These are phyloP conservation scores for Neospora caninum DNA, from an alignment of 169 alveolate species.

Conservation along the genomic window DNA sequence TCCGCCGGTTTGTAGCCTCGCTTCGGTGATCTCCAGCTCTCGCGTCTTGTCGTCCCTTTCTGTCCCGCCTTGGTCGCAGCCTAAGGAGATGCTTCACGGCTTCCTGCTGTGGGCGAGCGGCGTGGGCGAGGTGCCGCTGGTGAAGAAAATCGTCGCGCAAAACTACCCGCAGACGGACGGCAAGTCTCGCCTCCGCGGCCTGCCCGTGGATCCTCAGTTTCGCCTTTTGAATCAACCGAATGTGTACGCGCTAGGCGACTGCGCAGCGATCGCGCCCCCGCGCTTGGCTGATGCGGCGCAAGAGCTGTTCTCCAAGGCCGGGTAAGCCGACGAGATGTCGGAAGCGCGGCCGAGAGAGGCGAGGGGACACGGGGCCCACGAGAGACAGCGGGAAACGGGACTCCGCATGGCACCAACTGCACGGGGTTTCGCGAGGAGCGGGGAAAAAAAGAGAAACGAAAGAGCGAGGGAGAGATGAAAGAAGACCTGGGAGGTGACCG, in stretches of 20 bases:
- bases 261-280: constrained; percentile 67
- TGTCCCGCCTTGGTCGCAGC: neutral
- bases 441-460: neutral
- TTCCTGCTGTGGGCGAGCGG: constrained; percentile 79
- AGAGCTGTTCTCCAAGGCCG: constrained; percentile 38
- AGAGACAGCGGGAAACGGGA: too few relatives aligned
- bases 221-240: constrained; percentile 64
- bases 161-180: neutral
- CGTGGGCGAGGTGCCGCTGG: constrained; percentile 72
- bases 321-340: neutral
- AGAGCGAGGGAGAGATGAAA: too few relatives aligned
- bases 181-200: neutral
- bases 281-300: constrained; percentile 61
- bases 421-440: too few relatives aligned
- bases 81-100: constrained; percentile 68
- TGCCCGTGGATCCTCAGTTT: constrained; percentile 48
- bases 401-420: too few relatives aligned
- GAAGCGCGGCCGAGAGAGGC: too few relatives aligned
- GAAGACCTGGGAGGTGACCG: too few relatives aligned
- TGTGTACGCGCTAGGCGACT: constrained; percentile 74
- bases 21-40: too few relatives aligned
- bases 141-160: constrained; percentile 58
- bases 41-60: neutral
- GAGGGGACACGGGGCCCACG: too few relatives aligned
- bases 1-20: too few relatives aligned